phyloP scores from a whole-genome alignment of 495 filamentous ascomycete species.

The Friedmanniomyces simplex region DNA sequence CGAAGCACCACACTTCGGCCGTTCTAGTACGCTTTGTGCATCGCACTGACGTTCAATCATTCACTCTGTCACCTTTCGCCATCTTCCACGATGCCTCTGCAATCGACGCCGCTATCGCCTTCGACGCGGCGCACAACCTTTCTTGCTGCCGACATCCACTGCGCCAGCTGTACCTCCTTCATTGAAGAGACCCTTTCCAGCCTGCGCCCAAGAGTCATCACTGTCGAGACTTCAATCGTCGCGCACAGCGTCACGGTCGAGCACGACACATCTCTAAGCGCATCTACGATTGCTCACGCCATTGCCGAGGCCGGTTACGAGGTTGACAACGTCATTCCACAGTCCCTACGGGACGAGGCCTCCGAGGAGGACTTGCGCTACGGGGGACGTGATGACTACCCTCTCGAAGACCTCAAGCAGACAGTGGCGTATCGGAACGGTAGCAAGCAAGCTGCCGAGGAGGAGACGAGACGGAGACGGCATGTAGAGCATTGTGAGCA shows the following conservation, averaged over 20 bases:
- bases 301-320: slow-evolving; percentile 15
- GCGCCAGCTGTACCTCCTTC: slow-evolving; percentile 24
- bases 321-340: background rate
- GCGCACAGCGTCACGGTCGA: slow-evolving; percentile 39
- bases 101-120: background rate
- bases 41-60: no score
- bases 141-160: slow-evolving; percentile 47
- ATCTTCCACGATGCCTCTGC: background rate
- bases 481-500: slow-evolving; percentile 2
- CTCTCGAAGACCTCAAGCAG: background rate
- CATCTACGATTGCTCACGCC: slow-evolving; percentile 11
- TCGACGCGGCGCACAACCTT: slow-evolving; percentile 17
- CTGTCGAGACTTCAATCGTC: slow-evolving; percentile 44
- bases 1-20: no score
- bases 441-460: background rate
- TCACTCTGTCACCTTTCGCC: no score
- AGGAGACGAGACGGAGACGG: background rate
- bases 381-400: background rate
- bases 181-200: slow-evolving; percentile 39
- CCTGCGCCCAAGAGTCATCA: slow-evolving; percentile 30
- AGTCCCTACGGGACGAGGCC: background rate
- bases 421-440: background rate
- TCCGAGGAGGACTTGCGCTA: background rate
- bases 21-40: no score
- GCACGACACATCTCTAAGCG: background rate